phyloP scores from a whole-genome alignment of 208 protist species.

The Crithidia sp. region DNA sequence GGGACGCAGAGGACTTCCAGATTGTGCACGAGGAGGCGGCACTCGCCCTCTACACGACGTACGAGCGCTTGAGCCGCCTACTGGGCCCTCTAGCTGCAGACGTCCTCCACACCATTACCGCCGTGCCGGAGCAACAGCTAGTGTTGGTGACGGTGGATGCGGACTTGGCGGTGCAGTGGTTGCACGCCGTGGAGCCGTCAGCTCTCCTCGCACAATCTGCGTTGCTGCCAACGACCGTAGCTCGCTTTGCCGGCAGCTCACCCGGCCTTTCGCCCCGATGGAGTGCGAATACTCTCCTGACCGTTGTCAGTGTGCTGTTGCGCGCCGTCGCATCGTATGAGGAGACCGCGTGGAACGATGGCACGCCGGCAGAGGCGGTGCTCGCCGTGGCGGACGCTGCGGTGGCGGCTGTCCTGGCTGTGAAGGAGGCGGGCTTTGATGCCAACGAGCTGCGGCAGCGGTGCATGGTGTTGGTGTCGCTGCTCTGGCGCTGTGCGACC shows the following conservation, averaged over 20 bases:
- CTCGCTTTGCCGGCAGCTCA: slow-evolving; percentile 17
- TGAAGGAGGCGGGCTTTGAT: slow-evolving; percentile 5
- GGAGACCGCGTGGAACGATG: neutral
- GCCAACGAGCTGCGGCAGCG: slow-evolving; percentile 2
- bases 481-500: slow-evolving; percentile 11
- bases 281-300: neutral
- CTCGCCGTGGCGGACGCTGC: slow-evolving; percentile 18
- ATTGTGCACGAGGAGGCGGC: slow-evolving; percentile 48
- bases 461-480: neutral
- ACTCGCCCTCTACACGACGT: slow-evolving; percentile 65
- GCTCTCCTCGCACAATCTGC: slow-evolving; percentile 27
- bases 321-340: slow-evolving; percentile 12
- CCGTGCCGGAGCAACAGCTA: slow-evolving; percentile 9
- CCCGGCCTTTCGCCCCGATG: neutral
- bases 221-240: slow-evolving; percentile 34
- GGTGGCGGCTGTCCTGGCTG: slow-evolving; percentile 1
- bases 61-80: slow-evolving; percentile 63
- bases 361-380: neutral
- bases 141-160: slow-evolving; percentile 18
- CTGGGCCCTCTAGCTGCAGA: slow-evolving; percentile 28
- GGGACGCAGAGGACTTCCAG: slow-evolving; percentile 49
- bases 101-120: neutral
- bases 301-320: slow-evolving; percentile 21
- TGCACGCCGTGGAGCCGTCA: slow-evolving; percentile 7
- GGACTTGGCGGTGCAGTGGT: slow-evolving; percentile 8